Evolutionary conservation across 257 asterid genomes (phyloP).

Genomic region (Scutellaria galericulata): DNA sequence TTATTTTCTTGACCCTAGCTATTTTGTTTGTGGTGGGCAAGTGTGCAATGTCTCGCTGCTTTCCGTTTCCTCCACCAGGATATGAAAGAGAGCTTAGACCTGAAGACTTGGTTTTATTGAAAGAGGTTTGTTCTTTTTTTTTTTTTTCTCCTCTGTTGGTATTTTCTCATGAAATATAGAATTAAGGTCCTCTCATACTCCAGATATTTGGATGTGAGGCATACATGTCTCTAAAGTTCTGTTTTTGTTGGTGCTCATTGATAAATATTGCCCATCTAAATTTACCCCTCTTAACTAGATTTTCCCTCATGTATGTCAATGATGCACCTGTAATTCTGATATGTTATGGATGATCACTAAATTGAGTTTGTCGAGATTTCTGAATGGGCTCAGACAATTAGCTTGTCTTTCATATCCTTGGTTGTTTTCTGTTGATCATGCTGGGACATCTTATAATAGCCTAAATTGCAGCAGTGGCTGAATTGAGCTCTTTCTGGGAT

Average conservation of each 20-base stretch:
- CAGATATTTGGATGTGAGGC: slow-evolving; percentile 8
- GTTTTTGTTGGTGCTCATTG: slow-evolving; percentile 14
- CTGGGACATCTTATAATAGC: not conserved
- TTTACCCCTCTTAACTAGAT: not conserved
- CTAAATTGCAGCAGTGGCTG: slow-evolving; percentile 7
- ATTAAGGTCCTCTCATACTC: not conserved
- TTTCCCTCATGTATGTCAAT: slow-evolving; percentile 8
- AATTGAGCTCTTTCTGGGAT: not conserved
- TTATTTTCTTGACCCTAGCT: slow-evolving; percentile 35
- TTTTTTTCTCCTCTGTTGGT: slow-evolving; percentile 12
- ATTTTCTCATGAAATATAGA: slow-evolving; percentile 10
- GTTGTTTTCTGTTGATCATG: not conserved
- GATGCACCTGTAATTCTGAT: not conserved
- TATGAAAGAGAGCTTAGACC: slow-evolving; percentile 74
- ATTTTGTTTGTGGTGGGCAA: slow-evolving; percentile 41
- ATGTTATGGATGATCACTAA: not conserved
- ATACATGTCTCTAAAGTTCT: slow-evolving; percentile 4
- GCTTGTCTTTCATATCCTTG: not conserved
- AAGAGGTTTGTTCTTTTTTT: slow-evolving; percentile 64
- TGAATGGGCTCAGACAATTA: not conserved
- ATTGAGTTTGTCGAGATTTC: slow-evolving; percentile 2
- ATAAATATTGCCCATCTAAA: slow-evolving; percentile 3
- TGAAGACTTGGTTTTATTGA: slow-evolving; percentile 60
- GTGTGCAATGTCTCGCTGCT: slow-evolving; percentile 96
- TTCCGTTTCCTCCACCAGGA: slow-evolving; percentile 95